phyloP scores from a whole-genome alignment of 2,329 filamentous ascomycete genomes.

The Colletotrichum theobromicola region DNA sequence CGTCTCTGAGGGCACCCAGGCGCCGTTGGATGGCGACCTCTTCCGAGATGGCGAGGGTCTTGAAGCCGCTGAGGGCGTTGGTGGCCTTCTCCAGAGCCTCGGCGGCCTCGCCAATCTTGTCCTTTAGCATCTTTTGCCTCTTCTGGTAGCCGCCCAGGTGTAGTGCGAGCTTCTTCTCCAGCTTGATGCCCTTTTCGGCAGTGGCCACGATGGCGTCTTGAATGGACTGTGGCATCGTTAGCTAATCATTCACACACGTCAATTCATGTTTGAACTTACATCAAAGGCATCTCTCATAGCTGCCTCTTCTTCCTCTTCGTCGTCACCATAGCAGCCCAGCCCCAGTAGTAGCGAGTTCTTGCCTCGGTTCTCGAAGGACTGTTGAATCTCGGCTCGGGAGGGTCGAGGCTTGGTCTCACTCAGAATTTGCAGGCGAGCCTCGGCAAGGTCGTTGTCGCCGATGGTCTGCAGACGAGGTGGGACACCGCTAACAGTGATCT shows the following conservation, averaged over 20 bases:
- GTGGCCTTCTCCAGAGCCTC: conserved; percentile 76
- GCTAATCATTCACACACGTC: not conserved
- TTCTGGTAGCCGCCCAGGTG: conserved; percentile 91
- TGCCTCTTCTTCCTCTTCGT: conserved; percentile 69
- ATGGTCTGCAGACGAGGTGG: conserved; percentile 66
- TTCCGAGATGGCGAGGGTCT: conserved; percentile 79
- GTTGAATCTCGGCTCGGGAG: conserved; percentile 55
- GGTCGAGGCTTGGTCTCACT: conserved; percentile 66
- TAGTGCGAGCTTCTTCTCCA: conserved; percentile 91
- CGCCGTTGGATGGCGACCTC: conserved; percentile 76
- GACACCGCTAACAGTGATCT: conserved; percentile 67
- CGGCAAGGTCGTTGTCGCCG: conserved; percentile 73
- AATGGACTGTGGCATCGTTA: conserved; percentile 56
- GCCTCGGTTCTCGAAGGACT: conserved; percentile 58
- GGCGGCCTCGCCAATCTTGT: conserved; percentile 79
- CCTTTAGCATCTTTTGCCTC: conserved; percentile 78
- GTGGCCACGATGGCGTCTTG: conserved; percentile 75
- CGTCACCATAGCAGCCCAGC: conserved; percentile 79
- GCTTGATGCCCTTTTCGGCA: conserved; percentile 82
- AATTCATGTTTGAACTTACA: conserved; percentile 47
- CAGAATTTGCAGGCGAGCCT: conserved; percentile 78
- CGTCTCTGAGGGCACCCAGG: conserved; percentile 77
- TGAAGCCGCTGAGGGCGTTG: conserved; percentile 75
- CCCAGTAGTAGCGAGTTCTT: conserved; percentile 72
- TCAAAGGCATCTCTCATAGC: conserved; percentile 77